Base-by-base conservation (phyloP, 352 stramenopile genomes). In the Globisporangium nunn region DNA sequence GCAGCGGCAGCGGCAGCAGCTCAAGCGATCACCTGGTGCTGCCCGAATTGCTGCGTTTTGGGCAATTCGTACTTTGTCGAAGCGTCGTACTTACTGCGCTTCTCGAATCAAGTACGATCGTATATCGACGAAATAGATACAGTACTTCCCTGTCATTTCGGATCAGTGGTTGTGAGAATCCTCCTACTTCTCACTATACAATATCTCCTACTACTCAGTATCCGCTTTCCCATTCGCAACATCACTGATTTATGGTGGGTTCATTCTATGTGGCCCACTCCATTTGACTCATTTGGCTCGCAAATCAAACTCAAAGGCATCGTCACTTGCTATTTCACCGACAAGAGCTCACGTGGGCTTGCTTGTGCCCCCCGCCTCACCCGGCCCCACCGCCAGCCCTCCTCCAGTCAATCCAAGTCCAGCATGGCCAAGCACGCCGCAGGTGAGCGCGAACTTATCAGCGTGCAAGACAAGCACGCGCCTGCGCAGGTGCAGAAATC, bases 401-500 rank as follows among this genome's bases (percentile, higher is more conserved):
- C 11, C 35, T 14, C 35, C 40, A 53, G 37, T 7, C 45, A 18
- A 30, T 17, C 23, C 23, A 23, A 23, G 23, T 23, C 23, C 23
- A 23, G 23, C 23, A 43, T 43, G 37, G 15, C 37, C 28, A 58
- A 64, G 33, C 49, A 33, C 55, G 52, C 51, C n/a, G 35, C 28
- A 7, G 54, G 41, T 0, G 37, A 39, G 23, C 51, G 30, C 41
- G 58, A 53, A n/a, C 35, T 54, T 50, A 30, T 52, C 56, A 4
- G 7, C 45, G 28, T 56, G 31, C 40, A 59, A 23, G 49, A 56
- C 47, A 50, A 62, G 48, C 58, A 57, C 28, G 43, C 63, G 45
- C 63, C 63, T 18, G 41, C 63, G 17, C 59, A 70, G 37, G 54
- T 62, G 63, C 63, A 70, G 51, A 48, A 43, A 10, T 46, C 56